phyloP scores from a whole-genome alignment of 805 yeast genomes.

The Zygosaccharomyces bailii region DNA sequence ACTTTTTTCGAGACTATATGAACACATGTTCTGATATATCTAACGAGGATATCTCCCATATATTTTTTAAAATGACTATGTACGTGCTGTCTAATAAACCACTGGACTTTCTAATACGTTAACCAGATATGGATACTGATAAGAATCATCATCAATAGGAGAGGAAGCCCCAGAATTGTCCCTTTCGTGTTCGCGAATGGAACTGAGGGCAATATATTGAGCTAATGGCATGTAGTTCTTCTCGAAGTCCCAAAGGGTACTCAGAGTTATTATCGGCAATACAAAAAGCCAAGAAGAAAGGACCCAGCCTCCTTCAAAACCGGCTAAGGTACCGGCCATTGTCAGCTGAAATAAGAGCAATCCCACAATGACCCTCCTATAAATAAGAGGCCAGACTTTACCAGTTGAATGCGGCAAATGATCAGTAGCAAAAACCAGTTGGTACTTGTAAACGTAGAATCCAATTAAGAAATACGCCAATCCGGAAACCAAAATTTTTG shows the following conservation, averaged over 20 bases:
- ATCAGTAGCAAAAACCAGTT: slow-evolving; percentile 81
- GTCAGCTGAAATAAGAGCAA: slow-evolving; percentile 81
- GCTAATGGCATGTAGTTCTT: slow-evolving; percentile 76
- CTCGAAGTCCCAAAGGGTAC: slow-evolving; percentile 76
- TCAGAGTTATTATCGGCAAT: slow-evolving; percentile 64
- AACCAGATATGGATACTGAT: slow-evolving; percentile 72
- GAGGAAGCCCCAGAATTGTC: slow-evolving; percentile 24
- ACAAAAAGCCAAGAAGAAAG: slow-evolving; percentile 73
- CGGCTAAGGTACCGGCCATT: slow-evolving; percentile 85
- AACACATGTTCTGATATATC: slow-evolving; percentile 11
- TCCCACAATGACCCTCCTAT: slow-evolving; percentile 78
- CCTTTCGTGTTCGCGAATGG: slow-evolving; percentile 53
- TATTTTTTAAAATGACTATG: background rate
- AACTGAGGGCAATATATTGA: slow-evolving; percentile 80
- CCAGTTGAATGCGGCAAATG: slow-evolving; percentile 98
- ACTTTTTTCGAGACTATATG: slow-evolving; percentile 11
- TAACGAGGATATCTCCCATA: slow-evolving; percentile 1
- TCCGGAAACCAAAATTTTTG: slow-evolving; percentile 82
- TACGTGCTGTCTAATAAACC: slow-evolving; percentile 23
- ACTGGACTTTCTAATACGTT: slow-evolving; percentile 81
- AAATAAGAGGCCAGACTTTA: slow-evolving; percentile 89
- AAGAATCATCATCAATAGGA: slow-evolving; percentile 43
- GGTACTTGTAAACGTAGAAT: slow-evolving; percentile 86
- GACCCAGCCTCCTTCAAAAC: slow-evolving; percentile 71
- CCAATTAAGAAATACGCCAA: slow-evolving; percentile 80